Evolutionary conservation across 768 basidiomycete species (phyloP).

Genomic region (Serendipita sp.): DNA sequence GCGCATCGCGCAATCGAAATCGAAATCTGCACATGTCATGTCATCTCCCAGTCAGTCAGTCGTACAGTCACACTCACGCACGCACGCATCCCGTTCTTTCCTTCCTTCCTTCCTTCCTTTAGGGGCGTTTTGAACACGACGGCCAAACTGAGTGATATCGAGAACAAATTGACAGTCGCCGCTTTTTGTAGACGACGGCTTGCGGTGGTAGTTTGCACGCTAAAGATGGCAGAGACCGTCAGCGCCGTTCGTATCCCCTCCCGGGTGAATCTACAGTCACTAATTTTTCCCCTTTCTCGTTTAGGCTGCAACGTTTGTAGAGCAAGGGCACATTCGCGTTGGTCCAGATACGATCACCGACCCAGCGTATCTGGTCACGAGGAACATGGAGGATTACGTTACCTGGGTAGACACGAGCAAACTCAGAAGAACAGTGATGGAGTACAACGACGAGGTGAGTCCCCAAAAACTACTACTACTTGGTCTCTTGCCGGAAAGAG

Average conservation of each 20-base stretch:
- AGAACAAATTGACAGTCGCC: conserved; percentile 86
- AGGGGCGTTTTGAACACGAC: conserved; percentile 65
- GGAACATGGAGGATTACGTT: conserved; percentile 98
- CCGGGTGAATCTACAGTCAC: neutral
- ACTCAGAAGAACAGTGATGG: conserved; percentile 86
- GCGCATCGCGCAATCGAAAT: too few relatives aligned
- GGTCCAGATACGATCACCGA: conserved; percentile 93
- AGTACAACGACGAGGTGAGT: conserved; percentile 86
- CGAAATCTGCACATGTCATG: too few relatives aligned
- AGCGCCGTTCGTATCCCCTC: conserved; percentile 35
- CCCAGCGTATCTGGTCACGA: conserved; percentile 89
- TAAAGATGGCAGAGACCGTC: conserved; percentile 92
- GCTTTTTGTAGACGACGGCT: conserved; percentile 85
- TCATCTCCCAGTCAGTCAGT: too few relatives aligned
- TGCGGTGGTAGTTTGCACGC: conserved; percentile 80
- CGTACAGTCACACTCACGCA: too few relatives aligned
- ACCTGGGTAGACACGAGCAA: conserved; percentile 99
- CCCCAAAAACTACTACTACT: too few relatives aligned
- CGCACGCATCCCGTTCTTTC: too few relatives aligned
- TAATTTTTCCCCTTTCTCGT: conserved; percentile 10
- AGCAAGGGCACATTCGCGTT: conserved; percentile 95
- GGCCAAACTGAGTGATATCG: conserved; percentile 84
- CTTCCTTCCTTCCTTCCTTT: neutral
- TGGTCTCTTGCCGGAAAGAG: conserved; percentile 7
- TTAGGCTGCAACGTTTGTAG: conserved; percentile 94